Evolutionary conservation across 257 asterid genomes (phyloP).

Genomic region (Echites panduratus): DNA sequence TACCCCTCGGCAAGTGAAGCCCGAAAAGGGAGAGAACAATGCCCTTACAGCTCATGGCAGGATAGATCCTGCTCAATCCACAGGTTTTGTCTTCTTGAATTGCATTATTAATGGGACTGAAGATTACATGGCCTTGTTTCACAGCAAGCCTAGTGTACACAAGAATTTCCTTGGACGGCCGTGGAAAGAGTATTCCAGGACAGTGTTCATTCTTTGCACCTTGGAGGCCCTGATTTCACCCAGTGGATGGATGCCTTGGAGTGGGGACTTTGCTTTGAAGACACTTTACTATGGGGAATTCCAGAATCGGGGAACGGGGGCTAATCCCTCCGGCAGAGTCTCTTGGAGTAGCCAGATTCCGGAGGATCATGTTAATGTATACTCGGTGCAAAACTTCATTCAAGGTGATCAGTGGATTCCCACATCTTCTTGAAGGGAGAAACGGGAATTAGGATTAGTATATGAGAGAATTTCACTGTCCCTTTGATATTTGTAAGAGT

Average conservation of each 20-base stretch:
- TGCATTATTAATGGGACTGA: conserved; percentile 26
- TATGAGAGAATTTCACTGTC: background rate
- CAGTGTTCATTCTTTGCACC: conserved; percentile 24
- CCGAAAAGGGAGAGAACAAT: conserved; percentile 22
- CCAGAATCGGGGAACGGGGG: conserved; percentile 21
- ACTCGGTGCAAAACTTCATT: conserved; percentile 27
- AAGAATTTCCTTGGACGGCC: conserved; percentile 33
- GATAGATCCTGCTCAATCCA: conserved; percentile 30
- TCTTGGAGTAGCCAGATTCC: conserved; percentile 28
- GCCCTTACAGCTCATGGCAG: conserved; percentile 36
- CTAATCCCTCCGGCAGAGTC: conserved; percentile 17
- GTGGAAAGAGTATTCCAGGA: conserved; percentile 37
- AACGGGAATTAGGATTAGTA: background rate
- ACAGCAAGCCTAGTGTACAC: conserved; percentile 23
- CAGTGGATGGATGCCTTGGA: conserved; percentile 36
- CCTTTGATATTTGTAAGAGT: background rate
- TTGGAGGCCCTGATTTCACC: conserved; percentile 21
- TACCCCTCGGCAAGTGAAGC: conserved; percentile 18
- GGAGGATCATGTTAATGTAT: conserved; percentile 14
- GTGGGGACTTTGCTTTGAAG: conserved; percentile 24
- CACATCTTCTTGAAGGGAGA: background rate
- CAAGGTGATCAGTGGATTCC: conserved; percentile 37
- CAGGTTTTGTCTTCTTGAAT: conserved; percentile 30
- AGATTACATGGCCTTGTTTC: conserved; percentile 21
- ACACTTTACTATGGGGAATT: conserved; percentile 38